phyloP scores from a whole-genome alignment of 345 rosid species.

The Xanthoceras sorbifolium region DNA sequence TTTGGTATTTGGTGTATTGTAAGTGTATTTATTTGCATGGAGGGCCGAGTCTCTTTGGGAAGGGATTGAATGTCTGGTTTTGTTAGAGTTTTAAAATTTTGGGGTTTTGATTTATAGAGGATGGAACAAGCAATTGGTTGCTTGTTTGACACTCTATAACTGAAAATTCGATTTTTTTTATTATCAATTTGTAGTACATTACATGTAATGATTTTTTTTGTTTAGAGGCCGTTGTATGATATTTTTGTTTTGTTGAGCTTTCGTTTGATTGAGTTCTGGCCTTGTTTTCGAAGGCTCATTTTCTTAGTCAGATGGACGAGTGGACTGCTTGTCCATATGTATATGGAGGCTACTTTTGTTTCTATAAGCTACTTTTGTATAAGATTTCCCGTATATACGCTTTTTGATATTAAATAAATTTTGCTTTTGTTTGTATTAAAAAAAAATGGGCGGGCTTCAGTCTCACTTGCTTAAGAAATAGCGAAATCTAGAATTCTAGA shows the following conservation, averaged over 20 bases:
- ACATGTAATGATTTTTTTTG: too few species aligned
- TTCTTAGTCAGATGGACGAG: background rate
- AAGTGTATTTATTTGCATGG: too few species aligned
- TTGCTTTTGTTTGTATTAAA: background rate
- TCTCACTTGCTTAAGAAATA: conserved; percentile 69
- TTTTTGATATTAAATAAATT: background rate
- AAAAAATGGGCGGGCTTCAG: conserved; percentile 22
- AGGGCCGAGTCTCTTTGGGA: too few species aligned
- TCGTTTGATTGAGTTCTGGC: background rate
- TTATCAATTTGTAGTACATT: too few species aligned
- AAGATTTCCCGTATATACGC: background rate
- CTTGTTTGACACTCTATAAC: too few species aligned
- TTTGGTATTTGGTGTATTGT: too few species aligned
- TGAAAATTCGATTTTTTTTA: too few species aligned
- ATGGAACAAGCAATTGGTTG: too few species aligned
- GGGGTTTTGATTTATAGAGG: too few species aligned
- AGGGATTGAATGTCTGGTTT: too few species aligned
- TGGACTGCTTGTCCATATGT: background rate
- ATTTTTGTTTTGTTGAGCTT: background rate
- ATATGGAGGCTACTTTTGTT: background rate
- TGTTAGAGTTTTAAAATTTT: too few species aligned
- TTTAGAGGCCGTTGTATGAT: background rate
- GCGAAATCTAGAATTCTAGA: conserved; percentile 59
- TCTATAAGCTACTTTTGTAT: too few species aligned
- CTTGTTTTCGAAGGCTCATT: background rate